Evolutionary conservation across 306 rosid genomes (phyloP), one percentile per base, ranked within the genome.

Genomic region (Dalbergia cochinchinensis): DNA sequence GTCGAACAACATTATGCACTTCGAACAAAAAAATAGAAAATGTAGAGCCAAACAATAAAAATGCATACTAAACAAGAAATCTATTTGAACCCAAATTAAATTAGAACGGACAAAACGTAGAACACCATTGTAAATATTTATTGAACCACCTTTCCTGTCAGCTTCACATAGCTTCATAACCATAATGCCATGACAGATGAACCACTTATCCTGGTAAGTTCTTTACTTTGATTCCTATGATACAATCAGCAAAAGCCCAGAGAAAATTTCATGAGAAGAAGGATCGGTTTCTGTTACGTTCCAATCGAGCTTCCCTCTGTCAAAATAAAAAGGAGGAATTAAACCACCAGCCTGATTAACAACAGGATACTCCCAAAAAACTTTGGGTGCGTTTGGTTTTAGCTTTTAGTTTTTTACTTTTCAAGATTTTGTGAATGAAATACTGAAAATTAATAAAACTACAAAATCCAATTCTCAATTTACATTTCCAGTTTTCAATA

Each of bases 281-380:
- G 37, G 99, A 94, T 65, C 97, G 80, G 18, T 7, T 91, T 83
- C 55, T 91, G 81, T 94, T 94, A 26, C 95, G 92, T 79, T 94
- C 99, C 84, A 94, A 81, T 63, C 97, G 93, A 89, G 92, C 97
- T 72, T 87, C 91, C 88, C 99, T 90, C 99, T 94, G 91, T 84
- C 7, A 15, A 68, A 82, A 83, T 81, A 79, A 86, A 57, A 15
- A 54, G 22, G 37, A 74, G 73, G 42, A 81, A 65, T 66, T 77
- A 66, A 6, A 6, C 51, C 61, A 73, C 35, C 22, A 67, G 68
- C 16, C 66, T 47, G n/a, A 71, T 66, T 62, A 77, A 58, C 16
- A 20, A 55, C 33, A 73, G 42, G 19, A 75, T 53, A 37, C 50
- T 53, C 44, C 42, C 5, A 66, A 19, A 58, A 48, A 26, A 26